Conservation (phyloP, 1,284 basidiomycete species). For the Malassezia cuniculi region DNA sequence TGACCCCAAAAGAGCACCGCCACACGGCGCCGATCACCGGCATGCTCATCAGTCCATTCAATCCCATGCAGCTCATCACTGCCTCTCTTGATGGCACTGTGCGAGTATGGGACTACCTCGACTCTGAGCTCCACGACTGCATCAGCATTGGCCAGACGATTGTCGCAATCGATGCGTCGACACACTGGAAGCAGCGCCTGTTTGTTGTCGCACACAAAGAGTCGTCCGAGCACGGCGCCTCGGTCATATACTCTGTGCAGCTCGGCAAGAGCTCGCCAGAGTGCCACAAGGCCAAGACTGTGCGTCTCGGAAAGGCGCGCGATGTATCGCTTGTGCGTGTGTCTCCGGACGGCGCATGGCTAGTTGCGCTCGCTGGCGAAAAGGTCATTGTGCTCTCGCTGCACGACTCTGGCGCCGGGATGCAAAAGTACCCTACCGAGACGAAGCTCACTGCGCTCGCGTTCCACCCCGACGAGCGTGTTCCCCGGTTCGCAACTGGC, state of each 20-base stretch:
- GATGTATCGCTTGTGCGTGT: slow-evolving; percentile 50
- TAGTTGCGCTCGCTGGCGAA: slow-evolving; percentile 65
- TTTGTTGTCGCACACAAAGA: slow-evolving; percentile 50
- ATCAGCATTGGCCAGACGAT: slow-evolving; percentile 54
- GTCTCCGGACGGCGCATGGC: slow-evolving; percentile 66
- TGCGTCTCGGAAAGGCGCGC: slow-evolving; percentile 50
- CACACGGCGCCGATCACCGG: slow-evolving; percentile 50
- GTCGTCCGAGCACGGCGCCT: slow-evolving; percentile 16
- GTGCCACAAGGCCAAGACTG: slow-evolving; percentile 38
- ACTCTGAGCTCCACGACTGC: slow-evolving; percentile 60
- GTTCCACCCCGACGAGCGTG: slow-evolving; percentile 76
- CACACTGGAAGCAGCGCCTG: slow-evolving; percentile 55
- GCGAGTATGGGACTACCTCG: slow-evolving; percentile 85
- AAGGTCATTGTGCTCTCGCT: slow-evolving; percentile 59
- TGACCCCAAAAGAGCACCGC: not conserved
- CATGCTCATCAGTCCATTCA: slow-evolving; percentile 66
- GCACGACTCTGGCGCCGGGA: slow-evolving; percentile 44
- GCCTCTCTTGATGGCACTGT: slow-evolving; percentile 69
- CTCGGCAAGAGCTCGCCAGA: slow-evolving; percentile 10
- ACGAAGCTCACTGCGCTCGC: slow-evolving; percentile 63
- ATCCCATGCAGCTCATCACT: slow-evolving; percentile 77
- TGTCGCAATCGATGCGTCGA: slow-evolving; percentile 59
- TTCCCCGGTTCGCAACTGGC: slow-evolving; percentile 69
- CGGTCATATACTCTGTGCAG: slow-evolving; percentile 23
- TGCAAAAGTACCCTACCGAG: slow-evolving; percentile 64